Evolutionary conservation across 2,329 filamentous ascomycete species (phyloP), one percentile per base, ranked within the genome.

Genomic region (Aspergillus awamori): DNA sequence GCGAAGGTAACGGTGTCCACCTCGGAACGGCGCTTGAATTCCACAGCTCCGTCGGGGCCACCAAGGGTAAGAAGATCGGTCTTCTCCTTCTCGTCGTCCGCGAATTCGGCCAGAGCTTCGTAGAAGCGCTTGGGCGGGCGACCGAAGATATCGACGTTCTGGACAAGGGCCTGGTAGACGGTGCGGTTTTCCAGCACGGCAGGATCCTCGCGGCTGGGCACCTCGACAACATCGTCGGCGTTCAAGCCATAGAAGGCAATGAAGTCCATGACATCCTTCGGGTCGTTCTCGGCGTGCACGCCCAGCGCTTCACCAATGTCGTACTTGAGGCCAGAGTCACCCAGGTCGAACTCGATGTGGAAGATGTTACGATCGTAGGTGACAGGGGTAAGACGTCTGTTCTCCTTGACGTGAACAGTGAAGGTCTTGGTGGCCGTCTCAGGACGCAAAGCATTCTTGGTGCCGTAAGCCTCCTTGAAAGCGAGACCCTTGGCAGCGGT

Each of bases 281-380:
- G 84, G 76, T 98, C 89, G 78, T 99, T 99, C 79, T 98, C 92
- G 6, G 93, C 92, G 77, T 99, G 95, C 65, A 99, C 93, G 67
- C 95, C 95, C 17, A 99, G 88, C 51, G 95, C 95, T 81, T 99
- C 95, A 60, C 95, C 95, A 71, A 99, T 98, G 75, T 96, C 92
- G 81, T 99, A 99, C 45, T 87, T 97, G 66, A 99, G 87, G 41
- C 93, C 94, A 36, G 94, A 96, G 71, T 89, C 80, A 63, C 94
- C 94, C 24, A 99, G 87, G 74, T 98, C 95, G 72, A 99, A 99
- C 80, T 99, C 95, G 65, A 99, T 98, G 81, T 99, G 95, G 89
- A 99, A 99, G 79, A 99, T 98, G 84, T 99, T 97, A 70, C 95
- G 92, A 78, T 98, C 93, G 75, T 99, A 99, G 33, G 88, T 90